phyloP scores from a whole-genome alignment of 768 basidiomycete species.

The Rhizopogon salebrosus region DNA sequence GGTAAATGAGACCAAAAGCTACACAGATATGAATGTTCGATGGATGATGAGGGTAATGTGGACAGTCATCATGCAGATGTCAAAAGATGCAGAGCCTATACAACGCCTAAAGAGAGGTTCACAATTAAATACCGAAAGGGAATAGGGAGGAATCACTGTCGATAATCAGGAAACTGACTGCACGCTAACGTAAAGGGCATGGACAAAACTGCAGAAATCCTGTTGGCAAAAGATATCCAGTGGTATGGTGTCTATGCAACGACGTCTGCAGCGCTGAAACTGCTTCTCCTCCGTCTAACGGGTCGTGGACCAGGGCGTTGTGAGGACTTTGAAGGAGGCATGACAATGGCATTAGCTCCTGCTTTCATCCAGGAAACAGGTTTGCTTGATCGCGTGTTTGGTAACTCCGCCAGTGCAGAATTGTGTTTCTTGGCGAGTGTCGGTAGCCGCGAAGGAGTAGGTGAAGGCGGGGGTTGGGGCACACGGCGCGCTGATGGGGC shows the following conservation, averaged over 20 bases:
- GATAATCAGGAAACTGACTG: slow-evolving; percentile 1
- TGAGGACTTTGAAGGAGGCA: slow-evolving; percentile 59
- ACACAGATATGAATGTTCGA: background rate
- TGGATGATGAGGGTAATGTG: slow-evolving; percentile 10
- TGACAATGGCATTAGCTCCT: slow-evolving; percentile 62
- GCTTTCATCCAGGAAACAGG: slow-evolving; percentile 76
- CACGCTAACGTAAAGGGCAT: slow-evolving; percentile 5
- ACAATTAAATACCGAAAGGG: slow-evolving; percentile 23
- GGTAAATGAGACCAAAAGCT: slow-evolving; percentile 2
- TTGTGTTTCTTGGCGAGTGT: slow-evolving; percentile 57
- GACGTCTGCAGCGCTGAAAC: slow-evolving; percentile 84
- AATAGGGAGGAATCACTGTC: slow-evolving; percentile 6
- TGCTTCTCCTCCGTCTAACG: slow-evolving; percentile 74
- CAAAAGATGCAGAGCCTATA: slow-evolving; percentile 23
- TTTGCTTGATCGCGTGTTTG: slow-evolving; percentile 31
- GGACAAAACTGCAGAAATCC: slow-evolving; percentile 4
- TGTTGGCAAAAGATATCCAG: slow-evolving; percentile 1
- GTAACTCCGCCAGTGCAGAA: slow-evolving; percentile 47
- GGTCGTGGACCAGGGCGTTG: slow-evolving; percentile 71
- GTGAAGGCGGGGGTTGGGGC: slow-evolving; percentile 50
- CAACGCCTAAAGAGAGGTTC: slow-evolving; percentile 21
- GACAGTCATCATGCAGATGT: slow-evolving; percentile 2
- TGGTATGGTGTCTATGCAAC: slow-evolving; percentile 47
- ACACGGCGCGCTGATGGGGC: slow-evolving; percentile 30
- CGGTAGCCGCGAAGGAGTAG: slow-evolving; percentile 73